Evolutionary conservation across 2,329 filamentous ascomycete genomes (phyloP).

Genomic region (Calonectria hawksworthii): DNA sequence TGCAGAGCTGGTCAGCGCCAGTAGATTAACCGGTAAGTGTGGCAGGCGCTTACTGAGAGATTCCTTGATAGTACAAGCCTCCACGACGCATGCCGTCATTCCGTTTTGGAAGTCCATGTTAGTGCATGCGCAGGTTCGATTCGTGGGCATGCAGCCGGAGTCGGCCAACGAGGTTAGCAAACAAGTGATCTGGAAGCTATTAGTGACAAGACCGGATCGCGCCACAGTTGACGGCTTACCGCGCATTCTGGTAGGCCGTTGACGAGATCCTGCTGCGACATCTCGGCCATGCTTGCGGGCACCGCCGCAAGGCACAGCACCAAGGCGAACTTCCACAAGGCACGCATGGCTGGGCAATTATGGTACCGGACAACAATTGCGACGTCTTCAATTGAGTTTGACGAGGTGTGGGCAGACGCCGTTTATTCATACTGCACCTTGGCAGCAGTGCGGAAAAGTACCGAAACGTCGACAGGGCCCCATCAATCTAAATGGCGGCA

Average conservation of each 20-base stretch:
- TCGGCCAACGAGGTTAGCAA: neutral
- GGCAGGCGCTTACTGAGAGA: neutral
- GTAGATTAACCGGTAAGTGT: no score
- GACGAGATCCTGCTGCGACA: neutral
- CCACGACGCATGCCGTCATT: neutral
- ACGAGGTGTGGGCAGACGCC: neutral
- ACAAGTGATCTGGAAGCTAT: neutral
- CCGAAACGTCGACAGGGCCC: neutral
- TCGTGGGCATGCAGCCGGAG: neutral
- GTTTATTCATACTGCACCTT: neutral
- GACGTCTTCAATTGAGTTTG: neutral
- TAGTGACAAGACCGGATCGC: neutral
- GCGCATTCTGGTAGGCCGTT: neutral
- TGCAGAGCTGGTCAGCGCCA: neutral
- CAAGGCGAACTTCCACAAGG: neutral
- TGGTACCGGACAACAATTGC: neutral
- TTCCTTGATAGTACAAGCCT: neutral
- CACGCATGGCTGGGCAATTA: neutral
- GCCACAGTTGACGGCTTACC: neutral
- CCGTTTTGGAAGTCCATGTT: slow-evolving; percentile 1
- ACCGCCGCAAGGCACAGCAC: neutral
- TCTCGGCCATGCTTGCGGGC: neutral
- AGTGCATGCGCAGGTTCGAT: neutral
- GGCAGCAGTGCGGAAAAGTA: neutral
- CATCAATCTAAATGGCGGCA: neutral